A percentile compares a stretch with the other conserved stretches of the same genome.
These are phyloP conservation scores for Mitragyna speciosa DNA, from an alignment of 257 asterid species.

Conservation along the genomic window DNA sequence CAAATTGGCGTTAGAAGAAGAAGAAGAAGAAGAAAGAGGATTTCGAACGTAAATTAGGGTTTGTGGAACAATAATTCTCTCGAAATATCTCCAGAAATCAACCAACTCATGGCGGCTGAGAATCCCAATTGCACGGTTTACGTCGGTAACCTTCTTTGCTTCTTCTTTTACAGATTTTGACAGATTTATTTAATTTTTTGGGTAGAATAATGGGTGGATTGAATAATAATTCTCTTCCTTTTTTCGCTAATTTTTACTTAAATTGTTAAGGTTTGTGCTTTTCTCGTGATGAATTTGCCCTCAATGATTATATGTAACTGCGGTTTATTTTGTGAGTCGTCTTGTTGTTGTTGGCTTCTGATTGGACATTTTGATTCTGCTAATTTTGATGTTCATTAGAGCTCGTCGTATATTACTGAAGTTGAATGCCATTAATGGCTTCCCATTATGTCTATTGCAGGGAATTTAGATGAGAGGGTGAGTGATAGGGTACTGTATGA, in stretches of 20 bases:
- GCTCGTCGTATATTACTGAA: not conserved
- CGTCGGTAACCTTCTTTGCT: conserved; percentile 48
- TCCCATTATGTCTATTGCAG: conserved; percentile 30
- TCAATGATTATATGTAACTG: no score
- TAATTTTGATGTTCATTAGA: no score
- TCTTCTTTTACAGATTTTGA: not conserved
- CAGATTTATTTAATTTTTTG: not conserved
- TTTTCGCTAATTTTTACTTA: not conserved
- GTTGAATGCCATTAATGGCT: not conserved
- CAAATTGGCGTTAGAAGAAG: no score
- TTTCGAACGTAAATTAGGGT: not conserved
- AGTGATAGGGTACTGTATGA: conserved; percentile 85
- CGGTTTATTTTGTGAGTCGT: no score
- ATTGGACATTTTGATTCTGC: no score
- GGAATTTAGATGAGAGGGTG: conserved; percentile 86
- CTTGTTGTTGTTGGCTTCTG: no score
- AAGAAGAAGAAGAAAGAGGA: no score
- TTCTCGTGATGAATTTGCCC: not conserved
- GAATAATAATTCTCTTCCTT: no score
- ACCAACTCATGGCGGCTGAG: conserved; percentile 59
- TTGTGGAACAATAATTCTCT: not conserved
- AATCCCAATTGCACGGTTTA: conserved; percentile 52
- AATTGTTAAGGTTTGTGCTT: not conserved
- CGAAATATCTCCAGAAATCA: not conserved
- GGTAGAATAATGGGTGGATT: not conserved